These are phyloP conservation scores for Pisolithus marmoratus DNA, from an alignment of 768 basidiomycete genomes.

Conservation along the genomic window DNA sequence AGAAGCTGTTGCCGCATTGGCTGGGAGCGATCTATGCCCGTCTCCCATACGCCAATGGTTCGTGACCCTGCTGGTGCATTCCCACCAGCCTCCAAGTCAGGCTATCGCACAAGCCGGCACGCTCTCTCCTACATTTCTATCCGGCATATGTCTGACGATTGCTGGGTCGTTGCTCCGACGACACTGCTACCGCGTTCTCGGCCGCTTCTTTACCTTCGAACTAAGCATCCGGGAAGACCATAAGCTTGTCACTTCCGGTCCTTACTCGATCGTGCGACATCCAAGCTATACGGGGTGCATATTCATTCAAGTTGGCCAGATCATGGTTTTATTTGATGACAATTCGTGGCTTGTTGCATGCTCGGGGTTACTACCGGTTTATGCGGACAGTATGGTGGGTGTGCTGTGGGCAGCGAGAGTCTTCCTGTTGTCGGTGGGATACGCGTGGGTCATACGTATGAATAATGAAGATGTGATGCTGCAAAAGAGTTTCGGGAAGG, in stretches of 20 bases:
- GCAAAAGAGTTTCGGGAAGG: background rate
- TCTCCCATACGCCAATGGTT: background rate
- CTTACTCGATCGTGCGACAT: slow-evolving; percentile 19
- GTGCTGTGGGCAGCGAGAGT: background rate
- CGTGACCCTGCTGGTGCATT: background rate
- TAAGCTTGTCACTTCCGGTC: slow-evolving; percentile 12
- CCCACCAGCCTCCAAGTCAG: background rate
- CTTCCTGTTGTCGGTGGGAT: background rate
- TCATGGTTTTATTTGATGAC: background rate
- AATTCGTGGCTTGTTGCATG: background rate
- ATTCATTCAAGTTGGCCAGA: background rate
- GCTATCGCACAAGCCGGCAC: background rate
- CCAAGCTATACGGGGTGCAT: slow-evolving; percentile 17
- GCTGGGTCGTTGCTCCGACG: slow-evolving; percentile 7
- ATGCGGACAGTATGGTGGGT: background rate
- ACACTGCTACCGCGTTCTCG: slow-evolving; percentile 13
- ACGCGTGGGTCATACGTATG: background rate
- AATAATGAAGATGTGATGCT: background rate
- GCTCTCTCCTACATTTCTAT: slow-evolving; percentile 7
- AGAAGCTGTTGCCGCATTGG: too few species aligned
- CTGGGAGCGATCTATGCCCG: background rate
- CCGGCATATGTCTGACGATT: slow-evolving; percentile 7
- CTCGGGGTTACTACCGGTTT: background rate
- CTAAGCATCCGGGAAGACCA: slow-evolving; percentile 12
- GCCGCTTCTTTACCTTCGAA: slow-evolving; percentile 14